A percentile compares a stretch with the other conserved stretches of the same genome.
Evolutionary conservation across 495 filamentous ascomycete genomes (phyloP).

Genomic region (Chaetomium cochliodes): DNA sequence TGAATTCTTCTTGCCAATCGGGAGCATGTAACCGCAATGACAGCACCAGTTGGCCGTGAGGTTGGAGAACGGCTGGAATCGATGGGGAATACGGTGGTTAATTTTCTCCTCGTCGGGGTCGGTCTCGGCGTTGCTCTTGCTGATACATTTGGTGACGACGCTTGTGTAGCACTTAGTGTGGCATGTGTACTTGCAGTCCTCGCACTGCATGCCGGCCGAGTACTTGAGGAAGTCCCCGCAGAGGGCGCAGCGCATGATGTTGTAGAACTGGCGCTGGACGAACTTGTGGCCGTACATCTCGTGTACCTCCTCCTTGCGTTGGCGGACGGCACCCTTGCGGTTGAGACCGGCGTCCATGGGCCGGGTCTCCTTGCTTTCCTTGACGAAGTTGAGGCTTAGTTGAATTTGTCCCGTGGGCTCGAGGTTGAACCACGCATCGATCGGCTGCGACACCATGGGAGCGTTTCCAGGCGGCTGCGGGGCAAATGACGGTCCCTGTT

Average conservation of each 20-base stretch:
- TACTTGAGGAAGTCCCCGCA: slow-evolving; percentile 99
- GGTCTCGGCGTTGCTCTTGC: slow-evolving; percentile 95
- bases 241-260: slow-evolving; percentile 99
- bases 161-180: slow-evolving; percentile 94
- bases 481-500: slow-evolving; percentile 20
- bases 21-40: slow-evolving; percentile 97
- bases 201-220: slow-evolving; percentile 97
- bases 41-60: slow-evolving; percentile 99
- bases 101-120: slow-evolving; percentile 99
- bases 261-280: slow-evolving; percentile 96
- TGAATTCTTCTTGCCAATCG: slow-evolving; percentile 89
- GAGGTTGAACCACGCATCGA: slow-evolving; percentile 95
- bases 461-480: slow-evolving; percentile 36
- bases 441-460: slow-evolving; percentile 58
- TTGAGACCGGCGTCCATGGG: slow-evolving; percentile 85
- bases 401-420: slow-evolving; percentile 87
- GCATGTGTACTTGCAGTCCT: slow-evolving; percentile 99
- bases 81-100: slow-evolving; percentile 98
- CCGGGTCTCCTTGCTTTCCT: slow-evolving; percentile 51
- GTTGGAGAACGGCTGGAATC: slow-evolving; percentile 91
- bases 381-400: slow-evolving; percentile 84
- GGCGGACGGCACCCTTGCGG: slow-evolving; percentile 92
- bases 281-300: slow-evolving; percentile 99
- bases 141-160: slow-evolving; percentile 99
- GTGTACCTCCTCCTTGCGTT: slow-evolving; percentile 94